Conservation (phyloP, 129 eudicot species). For the Logfia minima region DNA sequence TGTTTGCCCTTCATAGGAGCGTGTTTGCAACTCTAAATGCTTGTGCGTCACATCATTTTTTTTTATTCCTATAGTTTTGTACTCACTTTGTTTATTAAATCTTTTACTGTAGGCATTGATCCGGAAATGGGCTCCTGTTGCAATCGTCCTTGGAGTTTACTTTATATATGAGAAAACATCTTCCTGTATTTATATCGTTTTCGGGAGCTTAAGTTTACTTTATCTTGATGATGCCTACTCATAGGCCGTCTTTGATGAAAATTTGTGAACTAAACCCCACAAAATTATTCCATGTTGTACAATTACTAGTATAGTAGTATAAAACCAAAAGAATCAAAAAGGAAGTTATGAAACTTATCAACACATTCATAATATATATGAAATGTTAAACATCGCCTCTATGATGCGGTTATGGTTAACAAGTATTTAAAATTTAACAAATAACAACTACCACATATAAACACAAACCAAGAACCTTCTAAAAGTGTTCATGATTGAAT, state of each 20-base stretch:
- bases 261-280: neutral
- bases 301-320: neutral
- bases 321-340: neutral
- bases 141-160: too few species aligned
- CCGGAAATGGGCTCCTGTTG: too few species aligned
- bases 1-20: neutral
- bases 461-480: too few species aligned
- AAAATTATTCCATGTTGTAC: neutral
- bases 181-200: neutral
- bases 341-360: too few species aligned
- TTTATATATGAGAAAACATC: conserved; percentile 5
- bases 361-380: too few species aligned
- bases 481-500: too few species aligned
- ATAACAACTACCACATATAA: too few species aligned
- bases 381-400: too few species aligned
- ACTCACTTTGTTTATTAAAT: conserved; percentile 9
- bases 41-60: too few species aligned
- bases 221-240: neutral
- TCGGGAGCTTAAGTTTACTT: neutral
- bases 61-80: neutral
- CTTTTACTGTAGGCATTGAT: too few species aligned
- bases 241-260: neutral
- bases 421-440: too few species aligned
- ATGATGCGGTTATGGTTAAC: too few species aligned
- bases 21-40: neutral